phyloP scores from a whole-genome alignment of 2,329 filamentous ascomycete species.

The Chrysoporthe puriensis region DNA sequence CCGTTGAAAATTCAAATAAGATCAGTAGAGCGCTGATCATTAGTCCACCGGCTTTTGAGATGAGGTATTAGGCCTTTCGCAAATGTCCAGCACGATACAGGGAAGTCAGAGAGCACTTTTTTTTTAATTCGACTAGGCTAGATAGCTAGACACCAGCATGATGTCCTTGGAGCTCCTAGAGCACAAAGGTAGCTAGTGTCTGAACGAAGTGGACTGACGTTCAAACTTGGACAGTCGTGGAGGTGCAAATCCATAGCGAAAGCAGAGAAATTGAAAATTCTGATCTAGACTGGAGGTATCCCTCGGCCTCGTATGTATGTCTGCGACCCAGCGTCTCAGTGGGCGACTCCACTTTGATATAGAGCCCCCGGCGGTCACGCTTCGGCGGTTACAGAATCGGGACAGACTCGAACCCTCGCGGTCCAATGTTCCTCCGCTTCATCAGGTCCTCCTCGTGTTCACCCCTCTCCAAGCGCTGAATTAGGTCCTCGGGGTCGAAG shows the following conservation, averaged over 20 bases:
- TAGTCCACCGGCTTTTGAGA: neutral
- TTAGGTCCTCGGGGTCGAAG: conserved; percentile 27
- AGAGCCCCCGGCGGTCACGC: conserved; percentile 10
- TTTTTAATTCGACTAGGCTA: too few species aligned
- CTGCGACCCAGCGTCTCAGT: neutral
- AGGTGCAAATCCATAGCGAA: too few species aligned
- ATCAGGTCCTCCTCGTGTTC: conserved; percentile 8
- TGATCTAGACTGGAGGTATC: neutral
- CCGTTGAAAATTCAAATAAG: conserved; percentile 41
- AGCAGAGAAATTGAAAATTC: neutral
- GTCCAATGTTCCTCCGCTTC: conserved; percentile 9
- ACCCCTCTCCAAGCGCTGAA: conserved; percentile 6
- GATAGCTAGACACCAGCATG: too few species aligned
- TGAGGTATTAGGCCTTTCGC: too few species aligned
- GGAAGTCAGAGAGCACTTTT: too few species aligned
- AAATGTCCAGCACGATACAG: too few species aligned
- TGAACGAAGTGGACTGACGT: too few species aligned
- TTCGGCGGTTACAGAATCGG: conserved; percentile 3
- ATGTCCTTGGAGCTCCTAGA: too few species aligned
- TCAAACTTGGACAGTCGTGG: too few species aligned
- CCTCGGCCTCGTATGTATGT: neutral
- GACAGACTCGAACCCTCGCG: neutral
- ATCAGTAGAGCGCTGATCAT: conserved; percentile 27
- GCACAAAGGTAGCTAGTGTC: too few species aligned
- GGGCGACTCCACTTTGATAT: neutral